These are phyloP conservation scores for Starmerella cellae DNA, from an alignment of 805 yeast species.

Conservation along the genomic window DNA sequence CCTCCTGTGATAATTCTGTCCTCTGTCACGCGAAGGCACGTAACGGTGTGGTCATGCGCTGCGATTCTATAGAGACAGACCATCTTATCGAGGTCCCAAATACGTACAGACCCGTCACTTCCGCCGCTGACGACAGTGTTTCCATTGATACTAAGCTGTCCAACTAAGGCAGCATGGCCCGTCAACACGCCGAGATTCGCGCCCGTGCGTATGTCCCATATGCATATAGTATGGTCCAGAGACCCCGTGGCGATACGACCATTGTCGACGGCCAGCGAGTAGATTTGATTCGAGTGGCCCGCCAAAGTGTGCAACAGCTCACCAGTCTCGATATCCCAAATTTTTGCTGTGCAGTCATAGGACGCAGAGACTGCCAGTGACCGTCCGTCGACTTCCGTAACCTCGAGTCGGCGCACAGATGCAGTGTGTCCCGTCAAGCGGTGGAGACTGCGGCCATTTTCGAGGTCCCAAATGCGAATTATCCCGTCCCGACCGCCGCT, in stretches of 20 bases:
- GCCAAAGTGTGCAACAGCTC: constrained; percentile 76
- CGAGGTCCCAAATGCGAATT: constrained; percentile 88
- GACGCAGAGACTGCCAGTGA: constrained; percentile 64
- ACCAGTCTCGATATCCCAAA: constrained; percentile 88
- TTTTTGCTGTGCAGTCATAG: constrained; percentile 76
- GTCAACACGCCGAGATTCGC: constrained; percentile 57
- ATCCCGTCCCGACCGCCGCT: constrained; percentile 89
- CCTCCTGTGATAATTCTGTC: constrained; percentile 33
- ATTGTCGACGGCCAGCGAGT: constrained; percentile 83
- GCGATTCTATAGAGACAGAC: constrained; percentile 54
- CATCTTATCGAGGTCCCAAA: constrained; percentile 72
- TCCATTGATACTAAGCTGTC: constrained; percentile 62
- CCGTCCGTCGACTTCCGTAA: constrained; percentile 32
- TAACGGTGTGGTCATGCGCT: constrained; percentile 34
- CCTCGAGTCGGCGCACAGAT: constrained; percentile 56
- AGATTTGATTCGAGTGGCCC: constrained; percentile 81
- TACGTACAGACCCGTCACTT: constrained; percentile 64
- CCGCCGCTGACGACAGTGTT: constrained; percentile 74
- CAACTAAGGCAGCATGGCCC: constrained; percentile 90
- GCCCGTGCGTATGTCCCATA: constrained; percentile 90
- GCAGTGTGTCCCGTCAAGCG: constrained; percentile 58
- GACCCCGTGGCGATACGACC: constrained; percentile 77
- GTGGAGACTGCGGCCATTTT: constrained; percentile 69
- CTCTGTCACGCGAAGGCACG: constrained; percentile 31
- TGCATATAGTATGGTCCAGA: constrained; percentile 83